These are phyloP conservation scores for Chlorella sp. DNA, from an alignment of 139 green algal genomes.

Conservation along the genomic window DNA sequence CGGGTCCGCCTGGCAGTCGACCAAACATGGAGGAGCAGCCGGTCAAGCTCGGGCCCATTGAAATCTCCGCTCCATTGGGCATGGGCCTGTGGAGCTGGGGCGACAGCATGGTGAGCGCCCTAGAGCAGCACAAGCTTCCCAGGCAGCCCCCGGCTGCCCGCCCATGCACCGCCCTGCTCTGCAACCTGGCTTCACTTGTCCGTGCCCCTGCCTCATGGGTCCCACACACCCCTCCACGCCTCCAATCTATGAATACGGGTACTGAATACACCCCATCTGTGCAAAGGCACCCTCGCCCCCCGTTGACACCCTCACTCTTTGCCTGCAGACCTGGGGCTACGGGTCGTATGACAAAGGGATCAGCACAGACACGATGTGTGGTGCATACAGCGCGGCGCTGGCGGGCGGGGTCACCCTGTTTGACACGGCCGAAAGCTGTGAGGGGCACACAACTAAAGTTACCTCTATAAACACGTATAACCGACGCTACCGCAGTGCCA, in stretches of 20 bases:
- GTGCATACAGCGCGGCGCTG: neutral
- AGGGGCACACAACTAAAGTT: neutral
- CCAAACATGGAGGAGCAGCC: neutral
- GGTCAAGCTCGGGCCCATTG: neutral
- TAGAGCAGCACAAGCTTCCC: neutral
- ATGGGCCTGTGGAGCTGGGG: slow-evolving; percentile 35
- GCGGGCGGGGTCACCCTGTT: neutral
- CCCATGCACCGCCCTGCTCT: too few relatives aligned
- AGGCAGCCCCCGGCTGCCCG: neutral
- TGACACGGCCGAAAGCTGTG: slow-evolving; percentile 22
- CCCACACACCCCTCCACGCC: neutral
- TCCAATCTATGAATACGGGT: too few relatives aligned
- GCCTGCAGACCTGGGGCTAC: slow-evolving; percentile 30
- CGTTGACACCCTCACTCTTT: too few relatives aligned
- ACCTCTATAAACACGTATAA: too few relatives aligned
- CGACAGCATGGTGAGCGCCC: slow-evolving; percentile 6
- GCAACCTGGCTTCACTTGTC: too few relatives aligned
- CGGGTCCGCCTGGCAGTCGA: too few relatives aligned
- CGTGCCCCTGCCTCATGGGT: neutral
- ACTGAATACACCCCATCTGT: too few relatives aligned
- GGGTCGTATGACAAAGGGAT: slow-evolving; percentile 2
- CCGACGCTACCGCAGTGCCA: neutral
- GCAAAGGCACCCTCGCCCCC: too few relatives aligned
- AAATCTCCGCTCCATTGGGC: neutral
- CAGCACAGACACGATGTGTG: neutral